A percentile compares a stretch with the other conserved stretches of the same genome.
These are phyloP conservation scores for Exophiala oligosperma DNA, from an alignment of 2,329 filamentous ascomycete genomes.

Conservation along the genomic window DNA sequence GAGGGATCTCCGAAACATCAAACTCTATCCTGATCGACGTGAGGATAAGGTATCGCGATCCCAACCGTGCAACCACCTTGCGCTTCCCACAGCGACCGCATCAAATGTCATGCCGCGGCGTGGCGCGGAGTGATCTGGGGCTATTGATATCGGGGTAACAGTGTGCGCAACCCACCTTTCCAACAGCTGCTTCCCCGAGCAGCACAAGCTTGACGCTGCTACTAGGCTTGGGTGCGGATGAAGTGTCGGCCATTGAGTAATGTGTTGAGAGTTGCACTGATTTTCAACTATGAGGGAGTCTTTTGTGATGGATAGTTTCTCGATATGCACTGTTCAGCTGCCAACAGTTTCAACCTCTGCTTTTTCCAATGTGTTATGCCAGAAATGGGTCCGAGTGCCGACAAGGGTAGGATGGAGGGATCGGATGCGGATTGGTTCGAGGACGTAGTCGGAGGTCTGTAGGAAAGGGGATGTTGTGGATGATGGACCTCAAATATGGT, in stretches of 20 bases:
- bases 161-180: conserved; percentile 69
- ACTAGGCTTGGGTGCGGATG: conserved; percentile 81
- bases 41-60: conserved; percentile 21
- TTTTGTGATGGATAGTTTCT: background rate
- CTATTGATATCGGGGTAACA: conserved; percentile 17
- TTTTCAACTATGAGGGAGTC: background rate
- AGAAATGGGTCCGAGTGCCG: background rate
- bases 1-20: background rate
- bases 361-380: background rate
- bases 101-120: conserved; percentile 2
- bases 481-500: background rate
- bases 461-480: background rate
- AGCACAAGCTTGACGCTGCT: conserved; percentile 99
- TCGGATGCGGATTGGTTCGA: no score
- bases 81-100: no score
- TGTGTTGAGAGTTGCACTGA: background rate
- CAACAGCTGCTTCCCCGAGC: conserved; percentile 94
- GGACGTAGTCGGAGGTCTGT: background rate
- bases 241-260: conserved; percentile 68
- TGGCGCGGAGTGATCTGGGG: conserved; percentile 4
- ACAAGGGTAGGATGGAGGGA: no score
- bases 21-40: conserved; percentile 5
- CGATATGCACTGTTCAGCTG: background rate
- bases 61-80: conserved; percentile 15
- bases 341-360: background rate